Percentiles rank a stretch among this genome's conserved stretches.
phyloP scores from a whole-genome alignment of 257 asterid genomes.

The Petunia secreta region DNA sequence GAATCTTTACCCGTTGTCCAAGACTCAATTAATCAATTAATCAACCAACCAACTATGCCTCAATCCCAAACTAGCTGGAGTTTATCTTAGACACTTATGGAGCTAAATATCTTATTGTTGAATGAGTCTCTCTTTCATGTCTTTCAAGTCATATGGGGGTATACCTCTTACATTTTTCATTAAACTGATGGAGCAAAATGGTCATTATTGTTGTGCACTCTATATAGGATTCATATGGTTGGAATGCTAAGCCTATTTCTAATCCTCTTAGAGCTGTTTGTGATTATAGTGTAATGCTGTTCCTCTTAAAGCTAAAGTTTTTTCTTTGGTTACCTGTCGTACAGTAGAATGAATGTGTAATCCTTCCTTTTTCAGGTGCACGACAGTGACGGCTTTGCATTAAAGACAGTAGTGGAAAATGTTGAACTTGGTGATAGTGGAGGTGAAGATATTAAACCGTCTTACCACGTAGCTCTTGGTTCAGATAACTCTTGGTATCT shows the following conservation, averaged over 20 bases:
- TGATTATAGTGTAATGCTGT: neutral
- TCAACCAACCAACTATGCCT: neutral
- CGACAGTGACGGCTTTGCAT: constrained; percentile 62
- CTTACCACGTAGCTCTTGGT: constrained; percentile 91
- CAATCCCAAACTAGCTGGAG: neutral
- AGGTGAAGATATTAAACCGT: constrained; percentile 51
- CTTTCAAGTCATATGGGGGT: neutral
- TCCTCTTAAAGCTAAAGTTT: neutral
- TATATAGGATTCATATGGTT: constrained; percentile 1
- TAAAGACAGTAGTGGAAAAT: constrained; percentile 41
- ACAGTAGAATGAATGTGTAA: constrained; percentile 21
- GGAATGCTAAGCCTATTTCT: neutral
- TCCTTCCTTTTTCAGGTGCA: constrained; percentile 57
- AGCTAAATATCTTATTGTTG: constrained; percentile 12
- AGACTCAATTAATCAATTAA: neutral
- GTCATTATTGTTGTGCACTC: constrained; percentile 12
- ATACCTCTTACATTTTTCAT: neutral
- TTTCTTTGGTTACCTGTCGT: neutral
- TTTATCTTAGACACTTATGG: constrained; percentile 4
- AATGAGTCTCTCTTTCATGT: neutral
- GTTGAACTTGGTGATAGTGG: constrained; percentile 36
- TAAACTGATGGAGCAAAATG: neutral
- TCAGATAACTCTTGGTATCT: constrained; percentile 99
- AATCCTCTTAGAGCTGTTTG: neutral
- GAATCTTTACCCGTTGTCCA: neutral